A percentile compares a stretch with the other conserved stretches of the same genome.
Conservation (phyloP, 2,329 filamentous ascomycete species). For the Amauroascus niger region DNA sequence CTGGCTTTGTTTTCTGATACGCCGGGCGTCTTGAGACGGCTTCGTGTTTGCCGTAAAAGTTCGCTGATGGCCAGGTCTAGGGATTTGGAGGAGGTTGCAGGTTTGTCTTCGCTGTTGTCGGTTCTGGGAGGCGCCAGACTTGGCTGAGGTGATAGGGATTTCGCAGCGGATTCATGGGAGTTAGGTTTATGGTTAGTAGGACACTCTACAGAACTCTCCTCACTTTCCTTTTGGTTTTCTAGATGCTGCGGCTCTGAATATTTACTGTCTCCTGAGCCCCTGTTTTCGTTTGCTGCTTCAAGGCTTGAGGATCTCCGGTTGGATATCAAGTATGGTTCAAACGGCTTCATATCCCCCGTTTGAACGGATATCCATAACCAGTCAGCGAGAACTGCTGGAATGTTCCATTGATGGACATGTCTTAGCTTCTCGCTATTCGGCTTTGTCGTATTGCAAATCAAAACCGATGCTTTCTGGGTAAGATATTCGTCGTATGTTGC, state of each 20-base stretch:
- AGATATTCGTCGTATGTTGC: conserved; percentile 73
- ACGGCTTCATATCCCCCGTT: conserved; percentile 40
- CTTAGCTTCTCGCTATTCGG: conserved; percentile 60
- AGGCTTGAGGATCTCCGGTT: conserved; percentile 17
- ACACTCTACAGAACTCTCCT: neutral
- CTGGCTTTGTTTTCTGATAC: conserved; percentile 18
- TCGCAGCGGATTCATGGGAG: conserved; percentile 17
- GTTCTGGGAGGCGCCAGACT: conserved; percentile 11
- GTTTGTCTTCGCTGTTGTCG: conserved; percentile 1
- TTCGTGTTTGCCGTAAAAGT: conserved; percentile 34
- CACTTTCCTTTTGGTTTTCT: neutral
- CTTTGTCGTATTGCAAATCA: conserved; percentile 57
- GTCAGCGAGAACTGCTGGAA: conserved; percentile 68
- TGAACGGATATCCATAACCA: conserved; percentile 81
- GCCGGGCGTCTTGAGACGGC: conserved; percentile 24
- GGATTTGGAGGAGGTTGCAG: conserved; percentile 3
- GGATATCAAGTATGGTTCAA: conserved; percentile 38
- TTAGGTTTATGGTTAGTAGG: conserved; percentile 1
- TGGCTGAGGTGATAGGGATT: conserved; percentile 21
- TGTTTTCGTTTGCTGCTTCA: conserved; percentile 15
- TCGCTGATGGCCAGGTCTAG: conserved; percentile 29
- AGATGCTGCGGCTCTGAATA: neutral
- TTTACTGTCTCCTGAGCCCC: neutral
- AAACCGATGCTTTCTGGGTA: conserved; percentile 58
- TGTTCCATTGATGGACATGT: conserved; percentile 61